Evolutionary conservation across 2,329 filamentous ascomycete species (phyloP), one percentile per base, ranked within the genome.

Genomic region (Thelonectria blattea): DNA sequence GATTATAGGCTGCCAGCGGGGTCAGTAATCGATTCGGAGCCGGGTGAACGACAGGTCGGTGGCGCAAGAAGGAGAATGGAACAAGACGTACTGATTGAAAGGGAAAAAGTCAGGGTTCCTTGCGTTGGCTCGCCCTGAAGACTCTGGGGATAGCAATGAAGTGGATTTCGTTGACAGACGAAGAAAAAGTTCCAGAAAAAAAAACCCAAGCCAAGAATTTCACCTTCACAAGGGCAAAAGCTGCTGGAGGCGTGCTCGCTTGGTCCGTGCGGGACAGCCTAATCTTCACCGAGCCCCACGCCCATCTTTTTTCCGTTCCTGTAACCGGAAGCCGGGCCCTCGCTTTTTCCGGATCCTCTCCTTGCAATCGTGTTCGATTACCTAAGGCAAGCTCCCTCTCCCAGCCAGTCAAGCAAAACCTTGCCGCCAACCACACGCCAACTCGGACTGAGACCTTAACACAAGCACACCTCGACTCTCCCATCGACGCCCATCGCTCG

Each of bases 41-140:
- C 14, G 20, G 22, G 5, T 27, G 22, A 47, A 22, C 6, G 9
- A 15, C 20, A 47, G 20, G 15, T 11, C 18, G 45, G 45, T 39
- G 37, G 17, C 18, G 24, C 18, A 54, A 41, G 20, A 48, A 37
- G 17, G 3, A 47, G 15, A 17, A 8, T 30, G 14, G 37, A 10
- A 24, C 8, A 22, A 15, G 17, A 65, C 61, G 30, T 56, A 67
- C 68, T 47, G 49, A 41, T 64, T 48, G 56, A 59, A 58, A 57
- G 61, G 22, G 49, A 46, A 49, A 60, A 65, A 51, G 41, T 68
- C 82, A 85, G 82, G 82, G 83, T 85, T 85, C 83, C 82, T 84
- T 85, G 82, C 83, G 81, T 81, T 84, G 79, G 83, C 82, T 85
- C 83, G 82, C 83, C 82, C 82, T 84, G 77, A 75, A 66, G 63